Evolutionary conservation across 1,139 yeast genomes (phyloP).

Genomic region (Arxiozyma heterogenica): DNA sequence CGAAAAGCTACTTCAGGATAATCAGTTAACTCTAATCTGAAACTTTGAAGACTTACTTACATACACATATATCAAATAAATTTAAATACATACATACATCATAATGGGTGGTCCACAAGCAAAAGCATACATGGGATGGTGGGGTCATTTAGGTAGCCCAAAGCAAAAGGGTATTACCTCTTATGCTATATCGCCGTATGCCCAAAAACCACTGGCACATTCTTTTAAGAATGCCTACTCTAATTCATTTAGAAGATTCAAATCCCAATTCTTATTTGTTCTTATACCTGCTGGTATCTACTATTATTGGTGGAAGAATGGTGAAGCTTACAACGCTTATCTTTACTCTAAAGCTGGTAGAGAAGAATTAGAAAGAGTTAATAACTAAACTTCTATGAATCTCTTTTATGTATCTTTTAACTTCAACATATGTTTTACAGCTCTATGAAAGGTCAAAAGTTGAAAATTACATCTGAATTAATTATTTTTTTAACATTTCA

Average conservation of each 20-base stretch:
- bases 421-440: background rate
- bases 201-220: conserved; percentile 88
- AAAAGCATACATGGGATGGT: conserved; percentile 90
- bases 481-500: background rate
- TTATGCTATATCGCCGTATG: conserved; percentile 87
- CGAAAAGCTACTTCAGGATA: background rate
- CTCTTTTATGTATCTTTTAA: background rate
- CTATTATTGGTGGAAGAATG: conserved; percentile 81
- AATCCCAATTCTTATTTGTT: conserved; percentile 73
- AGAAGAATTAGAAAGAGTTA: conserved; percentile 78
- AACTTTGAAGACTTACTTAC: background rate
- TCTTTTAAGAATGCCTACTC: conserved; percentile 76
- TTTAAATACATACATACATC: background rate
- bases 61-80: background rate
- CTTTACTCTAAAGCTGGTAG: conserved; percentile 97
- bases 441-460: background rate
- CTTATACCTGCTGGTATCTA: conserved; percentile 69
- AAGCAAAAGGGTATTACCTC: conserved; percentile 78
- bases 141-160: conserved; percentile 84
- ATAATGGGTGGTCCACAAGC: conserved; percentile 58
- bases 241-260: conserved; percentile 92
- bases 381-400: conserved; percentile 20
- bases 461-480: too few species aligned
- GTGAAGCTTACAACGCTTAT: conserved; percentile 87
- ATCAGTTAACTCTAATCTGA: background rate